Base-by-base conservation (phyloP, 768 basidiomycete genomes). In the Lactarius sanguifluus region DNA sequence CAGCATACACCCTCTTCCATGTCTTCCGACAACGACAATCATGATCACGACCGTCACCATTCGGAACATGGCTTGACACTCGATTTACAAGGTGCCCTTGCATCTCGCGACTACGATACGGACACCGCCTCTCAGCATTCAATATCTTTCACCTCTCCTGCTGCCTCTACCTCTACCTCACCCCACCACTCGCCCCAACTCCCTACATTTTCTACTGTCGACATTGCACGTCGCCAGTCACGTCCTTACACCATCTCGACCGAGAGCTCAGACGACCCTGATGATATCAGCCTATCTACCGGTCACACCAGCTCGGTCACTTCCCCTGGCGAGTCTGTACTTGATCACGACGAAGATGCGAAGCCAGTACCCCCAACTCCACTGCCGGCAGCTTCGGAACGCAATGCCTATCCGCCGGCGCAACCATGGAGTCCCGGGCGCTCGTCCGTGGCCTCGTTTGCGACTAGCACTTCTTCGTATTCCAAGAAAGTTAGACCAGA, bases 81-180 rank as follows among this genome's bases (percentile, higher is more conserved):
- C 15, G 45, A 67, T 45, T 25, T 67, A 52, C 69, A 75, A 20
- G 76, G 76, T 38, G 63, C 64, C 9, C 52, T 64, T 47, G 59
- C 63, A 61, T 72, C 64, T 65, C 82, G 82, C 63, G 82, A 81
- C 72, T 81, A 79, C 64, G 89, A 89, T 69, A 85, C 82, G 64
- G 91, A 92, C 72, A 91, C 89, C 5, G 90, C 91, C 18, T 91
- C 90, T 10, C 88, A 90, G 72, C 85, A 82, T 47, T 92, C 91
- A 1, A 89, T 92, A 59, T 83, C 90, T 28, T 85, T 92, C 45
- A 57, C 59, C 50, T 86, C 86, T 36, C 90, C 90, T 3, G 83
- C 88, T 2, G 75, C 85, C 16, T 90, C 90, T 4, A 83, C 88
- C 2, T 75, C 85, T 18, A 74, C 66, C 57, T 91, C 90, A 8